Conservation (phyloP, 768 basidiomycete genomes). For the Hygrophorus pudorinus region DNA sequence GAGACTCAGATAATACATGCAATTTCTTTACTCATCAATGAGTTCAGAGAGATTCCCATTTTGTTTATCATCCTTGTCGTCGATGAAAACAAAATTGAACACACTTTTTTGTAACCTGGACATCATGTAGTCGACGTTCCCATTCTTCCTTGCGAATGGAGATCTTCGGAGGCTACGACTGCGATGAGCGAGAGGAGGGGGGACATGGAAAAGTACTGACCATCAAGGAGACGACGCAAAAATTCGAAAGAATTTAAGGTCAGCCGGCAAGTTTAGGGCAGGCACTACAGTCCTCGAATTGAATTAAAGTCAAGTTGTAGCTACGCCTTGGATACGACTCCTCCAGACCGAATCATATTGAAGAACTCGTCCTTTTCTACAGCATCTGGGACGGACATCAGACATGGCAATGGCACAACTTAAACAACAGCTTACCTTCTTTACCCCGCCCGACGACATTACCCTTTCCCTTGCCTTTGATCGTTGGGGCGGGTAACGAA, state of each 20-base stretch:
- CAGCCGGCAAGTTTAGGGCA: neutral
- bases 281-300: neutral
- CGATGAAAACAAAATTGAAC: conserved; percentile 24
- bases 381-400: conserved; percentile 26
- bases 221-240: conserved; percentile 1
- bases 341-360: conserved; percentile 74
- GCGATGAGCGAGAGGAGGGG: neutral
- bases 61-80: conserved; percentile 51
- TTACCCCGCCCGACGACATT: conserved; percentile 44
- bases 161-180: conserved; percentile 37
- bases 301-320: conserved; percentile 3
- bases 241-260: neutral
- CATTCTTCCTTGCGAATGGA: conserved; percentile 74
- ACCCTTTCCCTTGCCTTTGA: conserved; percentile 41
- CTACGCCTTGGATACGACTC: conserved; percentile 64
- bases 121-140: conserved; percentile 75
- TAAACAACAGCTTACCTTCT: conserved; percentile 36
- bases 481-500: conserved; percentile 53
- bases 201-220: conserved; percentile 4
- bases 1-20: conserved; percentile 83
- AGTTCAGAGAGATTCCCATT: conserved; percentile 99
- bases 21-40: conserved; percentile 59
- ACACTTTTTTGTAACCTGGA: conserved; percentile 83
- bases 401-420: conserved; percentile 1
- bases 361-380: conserved; percentile 71